Evolutionary conservation across 1,284 basidiomycete genomes (phyloP).

Genomic region (Golubevia sp.): DNA sequence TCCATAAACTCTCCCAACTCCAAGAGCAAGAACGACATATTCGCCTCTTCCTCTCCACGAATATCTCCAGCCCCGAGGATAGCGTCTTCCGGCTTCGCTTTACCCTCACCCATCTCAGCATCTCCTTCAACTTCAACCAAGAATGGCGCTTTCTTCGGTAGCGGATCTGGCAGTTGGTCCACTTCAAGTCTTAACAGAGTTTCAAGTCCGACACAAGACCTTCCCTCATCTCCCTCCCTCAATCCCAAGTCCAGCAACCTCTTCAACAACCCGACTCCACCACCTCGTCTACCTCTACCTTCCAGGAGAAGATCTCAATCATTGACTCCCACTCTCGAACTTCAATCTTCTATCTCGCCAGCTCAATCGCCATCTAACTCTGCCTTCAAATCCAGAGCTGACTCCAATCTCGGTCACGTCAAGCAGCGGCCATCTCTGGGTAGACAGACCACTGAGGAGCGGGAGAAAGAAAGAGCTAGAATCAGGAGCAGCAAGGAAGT

Average conservation of each 20-base stretch:
- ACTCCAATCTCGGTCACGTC: constrained; percentile 16
- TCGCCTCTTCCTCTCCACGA: constrained; percentile 22
- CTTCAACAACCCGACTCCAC: constrained; percentile 4
- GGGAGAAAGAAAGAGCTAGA: constrained; percentile 30
- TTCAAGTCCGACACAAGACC: background rate
- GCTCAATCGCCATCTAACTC: background rate
- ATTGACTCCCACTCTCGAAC: background rate
- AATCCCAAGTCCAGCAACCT: constrained; percentile 7
- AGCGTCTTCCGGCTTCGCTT: constrained; percentile 15
- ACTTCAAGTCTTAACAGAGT: background rate
- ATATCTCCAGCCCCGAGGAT: constrained; percentile 26
- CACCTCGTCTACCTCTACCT: constrained; percentile 6
- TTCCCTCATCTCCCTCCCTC: no score
- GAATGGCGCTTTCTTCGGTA: background rate
- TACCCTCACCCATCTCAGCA: constrained; percentile 16
- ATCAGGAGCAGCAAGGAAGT: constrained; percentile 42
- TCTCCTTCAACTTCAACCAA: constrained; percentile 13
- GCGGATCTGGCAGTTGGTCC: background rate
- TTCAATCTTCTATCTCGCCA: background rate
- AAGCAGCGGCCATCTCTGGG: constrained; percentile 25
- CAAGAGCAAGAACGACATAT: constrained; percentile 41
- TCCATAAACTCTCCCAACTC: no score
- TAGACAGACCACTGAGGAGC: constrained; percentile 40
- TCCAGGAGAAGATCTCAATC: constrained; percentile 1
- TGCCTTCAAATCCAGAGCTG: constrained; percentile 2